Evolutionary conservation across 306 rosid genomes (phyloP).

Genomic region (Malus fusca): DNA sequence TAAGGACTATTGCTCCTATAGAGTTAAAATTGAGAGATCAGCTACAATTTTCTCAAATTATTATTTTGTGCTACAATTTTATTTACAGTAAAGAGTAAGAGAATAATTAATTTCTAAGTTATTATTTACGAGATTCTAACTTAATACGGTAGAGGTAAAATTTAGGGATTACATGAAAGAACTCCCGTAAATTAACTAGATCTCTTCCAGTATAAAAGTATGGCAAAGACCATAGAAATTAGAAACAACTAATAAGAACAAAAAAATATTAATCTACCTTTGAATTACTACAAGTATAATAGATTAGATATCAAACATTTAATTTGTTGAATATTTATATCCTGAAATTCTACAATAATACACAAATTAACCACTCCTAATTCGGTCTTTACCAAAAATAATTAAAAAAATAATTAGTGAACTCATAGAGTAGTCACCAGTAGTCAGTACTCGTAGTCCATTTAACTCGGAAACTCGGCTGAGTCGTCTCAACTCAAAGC

Average conservation of each 20-base stretch:
- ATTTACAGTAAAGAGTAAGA: no score
- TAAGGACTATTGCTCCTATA: no score
- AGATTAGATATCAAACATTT: neutral
- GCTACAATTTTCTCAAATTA: no score
- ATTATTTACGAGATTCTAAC: no score
- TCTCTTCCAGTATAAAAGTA: neutral
- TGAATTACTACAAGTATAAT: neutral
- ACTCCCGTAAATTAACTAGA: neutral
- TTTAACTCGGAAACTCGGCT: neutral
- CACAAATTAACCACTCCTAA: neutral
- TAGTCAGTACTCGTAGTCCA: neutral
- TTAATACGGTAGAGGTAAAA: no score
- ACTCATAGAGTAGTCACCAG: neutral
- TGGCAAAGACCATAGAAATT: neutral
- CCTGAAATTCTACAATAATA: neutral
- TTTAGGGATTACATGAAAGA: neutral
- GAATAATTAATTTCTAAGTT: no score
- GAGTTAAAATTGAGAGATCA: no score
- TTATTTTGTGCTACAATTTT: no score
- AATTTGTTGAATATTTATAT: neutral
- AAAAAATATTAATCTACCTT: neutral
- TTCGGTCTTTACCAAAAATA: neutral
- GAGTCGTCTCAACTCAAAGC: neutral
- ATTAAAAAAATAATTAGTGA: neutral
- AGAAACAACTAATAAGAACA: neutral